These are phyloP conservation scores for Sphagnum fallax DNA, from an alignment of 228 moss, liverwort and hornwort genomes.

Conservation along the genomic window DNA sequence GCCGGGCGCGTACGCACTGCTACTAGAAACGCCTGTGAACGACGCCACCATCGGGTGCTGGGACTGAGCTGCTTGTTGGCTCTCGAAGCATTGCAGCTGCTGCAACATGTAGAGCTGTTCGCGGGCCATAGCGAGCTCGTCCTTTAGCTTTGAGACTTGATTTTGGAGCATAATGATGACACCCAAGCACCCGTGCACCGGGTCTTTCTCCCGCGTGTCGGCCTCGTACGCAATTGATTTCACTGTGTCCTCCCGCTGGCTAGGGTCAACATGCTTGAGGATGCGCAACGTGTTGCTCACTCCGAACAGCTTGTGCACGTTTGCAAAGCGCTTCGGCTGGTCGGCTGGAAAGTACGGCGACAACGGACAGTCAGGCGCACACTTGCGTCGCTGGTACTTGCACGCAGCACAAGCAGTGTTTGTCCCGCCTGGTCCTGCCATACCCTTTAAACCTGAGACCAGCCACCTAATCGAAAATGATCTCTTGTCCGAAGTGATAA, in stretches of 20 bases:
- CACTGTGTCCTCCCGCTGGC: slow-evolving; percentile 64
- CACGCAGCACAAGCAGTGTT: slow-evolving; percentile 71
- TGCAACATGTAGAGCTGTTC: slow-evolving; percentile 50
- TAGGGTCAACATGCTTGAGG: slow-evolving; percentile 65
- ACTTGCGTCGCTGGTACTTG: slow-evolving; percentile 75
- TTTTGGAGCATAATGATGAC: slow-evolving; percentile 53
- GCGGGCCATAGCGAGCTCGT: slow-evolving; percentile 42
- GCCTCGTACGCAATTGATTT: slow-evolving; percentile 69
- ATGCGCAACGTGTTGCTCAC: slow-evolving; percentile 62
- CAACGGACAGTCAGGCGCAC: slow-evolving; percentile 60
- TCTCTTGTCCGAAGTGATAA: too few species aligned
- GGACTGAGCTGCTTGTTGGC: background rate
- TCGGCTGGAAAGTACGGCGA: slow-evolving; percentile 75
- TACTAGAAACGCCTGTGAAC: slow-evolving; percentile 28
- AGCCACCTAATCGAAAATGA: too few species aligned
- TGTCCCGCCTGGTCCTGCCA: slow-evolving; percentile 24
- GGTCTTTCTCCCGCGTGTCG: slow-evolving; percentile 67
- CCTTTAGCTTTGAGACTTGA: slow-evolving; percentile 53
- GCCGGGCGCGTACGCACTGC: slow-evolving; percentile 24
- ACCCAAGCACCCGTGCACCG: slow-evolving; percentile 52
- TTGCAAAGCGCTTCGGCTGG: slow-evolving; percentile 68
- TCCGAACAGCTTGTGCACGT: slow-evolving; percentile 68
- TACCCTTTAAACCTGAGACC: background rate
- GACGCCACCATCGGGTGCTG: slow-evolving; percentile 37
- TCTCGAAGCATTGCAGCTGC: slow-evolving; percentile 46